Conservation (phyloP, 441 rosid genomes). For the Corymbia calophylla region DNA sequence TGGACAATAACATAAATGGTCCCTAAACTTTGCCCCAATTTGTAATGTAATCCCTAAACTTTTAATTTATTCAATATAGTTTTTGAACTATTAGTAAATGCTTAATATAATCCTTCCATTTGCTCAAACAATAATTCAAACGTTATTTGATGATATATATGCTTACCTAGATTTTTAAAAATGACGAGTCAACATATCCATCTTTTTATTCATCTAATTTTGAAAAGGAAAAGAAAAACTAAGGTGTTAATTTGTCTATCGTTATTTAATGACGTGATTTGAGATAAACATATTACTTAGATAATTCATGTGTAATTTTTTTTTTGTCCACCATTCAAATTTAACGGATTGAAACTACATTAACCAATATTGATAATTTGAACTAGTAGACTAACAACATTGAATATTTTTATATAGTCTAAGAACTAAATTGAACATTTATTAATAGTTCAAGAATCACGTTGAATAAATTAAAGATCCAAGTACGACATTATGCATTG, state of each 20-base stretch:
- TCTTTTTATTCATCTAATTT: background rate
- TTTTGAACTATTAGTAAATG: background rate
- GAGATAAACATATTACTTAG: background rate
- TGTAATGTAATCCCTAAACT: fast-evolving
- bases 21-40: background rate
- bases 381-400: background rate
- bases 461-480: background rate
- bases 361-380: background rate
- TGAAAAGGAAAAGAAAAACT: background rate
- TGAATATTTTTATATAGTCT: background rate
- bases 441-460: background rate
- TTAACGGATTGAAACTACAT: background rate
- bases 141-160: background rate
- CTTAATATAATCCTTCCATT: background rate
- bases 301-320: background rate
- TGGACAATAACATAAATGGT: background rate
- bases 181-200: background rate
- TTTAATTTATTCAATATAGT: background rate
- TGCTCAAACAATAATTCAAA: background rate
- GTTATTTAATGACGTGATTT: background rate
- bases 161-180: background rate
- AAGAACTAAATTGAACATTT: background rate
- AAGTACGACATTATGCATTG: background rate
- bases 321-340: background rate
- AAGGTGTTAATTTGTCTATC: background rate